phyloP scores from a whole-genome alignment of 2,329 filamentous ascomycete genomes.

The Corniculantispora saksenae region DNA sequence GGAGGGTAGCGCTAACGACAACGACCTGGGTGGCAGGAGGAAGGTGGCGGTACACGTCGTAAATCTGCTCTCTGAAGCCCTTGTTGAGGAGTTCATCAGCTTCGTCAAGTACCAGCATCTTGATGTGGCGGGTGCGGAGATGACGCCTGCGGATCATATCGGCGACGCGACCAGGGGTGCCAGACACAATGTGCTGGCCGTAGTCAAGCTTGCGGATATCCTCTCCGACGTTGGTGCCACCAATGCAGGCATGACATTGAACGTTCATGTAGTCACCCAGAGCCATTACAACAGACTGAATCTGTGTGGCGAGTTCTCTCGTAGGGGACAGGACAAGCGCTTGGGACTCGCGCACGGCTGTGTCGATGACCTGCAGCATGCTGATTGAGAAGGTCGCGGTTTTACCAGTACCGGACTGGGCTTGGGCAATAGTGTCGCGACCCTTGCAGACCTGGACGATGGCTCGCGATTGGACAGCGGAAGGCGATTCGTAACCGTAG shows the following conservation, averaged over 20 bases:
- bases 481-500: conserved; percentile 97
- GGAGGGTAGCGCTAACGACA: conserved; percentile 92
- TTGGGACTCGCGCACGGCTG: conserved; percentile 87
- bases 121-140: conserved; percentile 61
- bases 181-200: conserved; percentile 95
- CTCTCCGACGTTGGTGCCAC: conserved; percentile 95
- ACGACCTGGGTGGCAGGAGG: conserved; percentile 98
- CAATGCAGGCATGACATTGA: conserved; percentile 97
- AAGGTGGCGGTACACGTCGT: conserved; percentile 96
- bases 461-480: conserved; percentile 93
- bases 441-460: conserved; percentile 99
- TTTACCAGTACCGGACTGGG: conserved; percentile 95
- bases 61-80: conserved; percentile 97
- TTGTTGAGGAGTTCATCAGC: conserved; percentile 75
- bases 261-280: conserved; percentile 99
- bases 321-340: conserved; percentile 94
- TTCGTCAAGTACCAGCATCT: conserved; percentile 65
- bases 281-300: conserved; percentile 98
- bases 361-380: conserved; percentile 94
- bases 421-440: conserved; percentile 96
- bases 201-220: conserved; percentile 98
- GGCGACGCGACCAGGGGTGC: conserved; percentile 89
- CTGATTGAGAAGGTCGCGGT: conserved; percentile 96
- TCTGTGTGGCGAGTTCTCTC: conserved; percentile 94
- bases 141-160: conserved; percentile 63